Conservation (phyloP, 352 stramenopile genomes). For the Globisporangium perplexum region DNA sequence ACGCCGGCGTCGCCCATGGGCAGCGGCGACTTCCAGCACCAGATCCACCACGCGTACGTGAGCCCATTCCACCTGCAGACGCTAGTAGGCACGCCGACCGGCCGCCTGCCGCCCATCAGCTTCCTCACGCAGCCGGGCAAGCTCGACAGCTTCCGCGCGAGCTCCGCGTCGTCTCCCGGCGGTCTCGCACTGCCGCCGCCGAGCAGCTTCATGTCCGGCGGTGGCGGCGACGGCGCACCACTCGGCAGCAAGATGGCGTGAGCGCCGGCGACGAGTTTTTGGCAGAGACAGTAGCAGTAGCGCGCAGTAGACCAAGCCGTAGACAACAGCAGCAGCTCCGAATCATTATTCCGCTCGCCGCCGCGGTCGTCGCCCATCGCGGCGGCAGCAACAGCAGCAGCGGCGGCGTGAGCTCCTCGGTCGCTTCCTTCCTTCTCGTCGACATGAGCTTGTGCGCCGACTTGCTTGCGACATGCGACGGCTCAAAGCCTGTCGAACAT, state of each 20-base stretch:
- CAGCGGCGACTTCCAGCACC: constrained; percentile 13
- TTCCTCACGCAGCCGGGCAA: constrained; percentile 67
- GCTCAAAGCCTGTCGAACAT: too few relatives aligned
- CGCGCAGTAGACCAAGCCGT: not conserved
- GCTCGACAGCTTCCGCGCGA: constrained; percentile 50
- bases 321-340: not conserved
- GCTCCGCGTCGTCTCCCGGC: constrained; percentile 19
- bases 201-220: constrained; percentile 44
- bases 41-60: constrained; percentile 10
- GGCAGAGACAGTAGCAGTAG: constrained; percentile 2
- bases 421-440: too few relatives aligned
- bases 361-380: too few relatives aligned
- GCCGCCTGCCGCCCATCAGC: constrained; percentile 65
- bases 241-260: constrained; percentile 57
- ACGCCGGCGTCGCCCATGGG: constrained; percentile 29
- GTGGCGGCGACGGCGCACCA: constrained; percentile 9
- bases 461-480: too few relatives aligned
- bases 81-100: constrained; percentile 20
- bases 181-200: constrained; percentile 31
- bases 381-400: not conserved
- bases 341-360: not conserved
- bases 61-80: constrained; percentile 10
- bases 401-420: too few relatives aligned
- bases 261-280: constrained; percentile 10
- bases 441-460: too few relatives aligned